Evolutionary conservation across 352 stramenopile species (phyloP), one percentile per base, ranked within the genome.

Genomic region (Globisporangium perplexum): DNA sequence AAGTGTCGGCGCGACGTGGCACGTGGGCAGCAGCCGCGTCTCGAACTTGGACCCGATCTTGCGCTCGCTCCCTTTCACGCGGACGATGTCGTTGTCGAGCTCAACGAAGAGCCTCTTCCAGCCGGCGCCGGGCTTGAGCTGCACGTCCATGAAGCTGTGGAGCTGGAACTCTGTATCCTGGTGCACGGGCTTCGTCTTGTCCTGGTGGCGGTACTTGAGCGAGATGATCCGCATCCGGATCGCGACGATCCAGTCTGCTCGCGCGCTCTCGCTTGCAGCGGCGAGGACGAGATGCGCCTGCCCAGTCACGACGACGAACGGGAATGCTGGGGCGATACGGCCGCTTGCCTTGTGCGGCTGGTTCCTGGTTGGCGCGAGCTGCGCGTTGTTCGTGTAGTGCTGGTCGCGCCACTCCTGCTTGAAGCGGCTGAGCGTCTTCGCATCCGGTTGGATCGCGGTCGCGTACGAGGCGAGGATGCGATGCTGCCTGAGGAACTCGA

Each of bases 21-120:
- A 85, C 1, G 68, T 86, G 24, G 76, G 76, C 12, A 90, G 45
- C 1, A 88, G 57, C 7, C 62, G 63, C 8, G 74, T 77, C 46
- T 86, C 73, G 17, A 86, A 73, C 17, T 75, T 71, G 1, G 74
- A 69, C 5, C 76, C 74, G 3, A 90, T 47, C 33, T 68, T 74
- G 4, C 74, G 63, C 50, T 86, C 79, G 41, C 65, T 86, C 28
- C 60, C 63, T 52, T 90, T 90, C 53, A 90, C 65, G 20, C 80
- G 76, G 28, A 90, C 57, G 57, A 84, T 79, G 15, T 74, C 71
- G 47, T 88, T 82, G 28, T 85, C 72, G 1, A 88, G 53, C 41
- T 88, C 79, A 22, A 88, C 74, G 41, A 74, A 88, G 35, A 68
- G 60, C 23, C 66, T 63, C 51, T 86, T 87, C 76, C 78, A 89